A percentile compares a stretch with the other conserved stretches of the same genome.
Evolutionary conservation across 139 green algal species (phyloP).

Genomic region (Raphidocelis subcapitata): DNA sequence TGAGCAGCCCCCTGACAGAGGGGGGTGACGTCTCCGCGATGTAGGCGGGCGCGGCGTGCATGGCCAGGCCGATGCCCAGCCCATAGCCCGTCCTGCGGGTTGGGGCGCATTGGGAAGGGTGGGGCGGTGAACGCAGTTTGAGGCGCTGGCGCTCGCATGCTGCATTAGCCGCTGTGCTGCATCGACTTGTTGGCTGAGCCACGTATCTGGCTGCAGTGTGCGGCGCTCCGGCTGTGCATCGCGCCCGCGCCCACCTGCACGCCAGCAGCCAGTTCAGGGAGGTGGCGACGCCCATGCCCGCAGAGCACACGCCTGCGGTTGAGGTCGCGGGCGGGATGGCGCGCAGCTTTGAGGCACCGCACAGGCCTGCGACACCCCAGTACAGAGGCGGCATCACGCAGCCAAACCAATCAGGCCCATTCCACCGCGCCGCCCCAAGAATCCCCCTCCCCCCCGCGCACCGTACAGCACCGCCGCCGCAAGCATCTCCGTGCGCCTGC

Average conservation of each 20-base stretch:
- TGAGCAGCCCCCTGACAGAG: conserved; percentile 71
- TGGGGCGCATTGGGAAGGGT: too few relatives aligned
- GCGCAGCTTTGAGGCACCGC: neutral
- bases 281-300: conserved; percentile 29
- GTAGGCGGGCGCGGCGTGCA: conserved; percentile 94
- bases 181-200: too few relatives aligned
- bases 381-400: neutral
- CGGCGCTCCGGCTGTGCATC: too few relatives aligned
- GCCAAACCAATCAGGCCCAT: neutral
- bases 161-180: too few relatives aligned
- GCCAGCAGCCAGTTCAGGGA: conserved; percentile 56
- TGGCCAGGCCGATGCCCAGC: conserved; percentile 89
- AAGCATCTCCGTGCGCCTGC: conserved; percentile 77
- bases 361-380: too few relatives aligned
- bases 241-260: conserved; percentile 37
- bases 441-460: neutral
- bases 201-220: too few relatives aligned
- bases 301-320: conserved; percentile 35
- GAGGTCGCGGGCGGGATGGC: neutral
- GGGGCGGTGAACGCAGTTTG: too few relatives aligned
- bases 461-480: conserved; percentile 72
- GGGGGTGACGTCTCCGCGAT: conserved; percentile 86
- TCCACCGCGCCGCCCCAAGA: neutral
- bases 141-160: too few relatives aligned
- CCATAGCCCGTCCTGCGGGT: conserved; percentile 66